Percentiles rank a stretch among this genome's conserved stretches.
Evolutionary conservation across 2,329 filamentous ascomycete genomes (phyloP).

Genomic region (Fusarium brevicatenulatum): DNA sequence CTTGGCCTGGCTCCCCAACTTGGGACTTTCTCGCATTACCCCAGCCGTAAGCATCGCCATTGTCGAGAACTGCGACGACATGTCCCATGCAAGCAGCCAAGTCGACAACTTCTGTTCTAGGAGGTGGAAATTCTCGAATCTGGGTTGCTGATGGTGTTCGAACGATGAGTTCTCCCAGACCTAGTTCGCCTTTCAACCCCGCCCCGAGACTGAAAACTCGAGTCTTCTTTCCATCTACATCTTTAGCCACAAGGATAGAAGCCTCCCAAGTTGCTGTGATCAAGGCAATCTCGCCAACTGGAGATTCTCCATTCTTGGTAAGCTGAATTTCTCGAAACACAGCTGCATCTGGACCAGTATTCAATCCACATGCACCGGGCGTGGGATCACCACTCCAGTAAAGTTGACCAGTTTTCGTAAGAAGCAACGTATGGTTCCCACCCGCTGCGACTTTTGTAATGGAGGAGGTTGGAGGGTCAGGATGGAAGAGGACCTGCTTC

Average conservation of each 20-base stretch:
- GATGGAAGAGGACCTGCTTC: slow-evolving; percentile 67
- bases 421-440: slow-evolving; percentile 86
- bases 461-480: slow-evolving; percentile 49
- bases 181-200: slow-evolving; percentile 78
- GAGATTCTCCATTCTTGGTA: slow-evolving; percentile 42
- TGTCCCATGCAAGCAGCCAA: slow-evolving; percentile 83
- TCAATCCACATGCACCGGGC: slow-evolving; percentile 64
- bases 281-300: slow-evolving; percentile 48
- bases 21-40: slow-evolving; percentile 89
- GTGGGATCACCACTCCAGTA: slow-evolving; percentile 72
- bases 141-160: slow-evolving; percentile 58
- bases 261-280: slow-evolving; percentile 84
- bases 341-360: slow-evolving; percentile 44
- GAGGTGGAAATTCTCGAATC: slow-evolving; percentile 72
- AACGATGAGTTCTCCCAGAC: slow-evolving; percentile 65
- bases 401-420: slow-evolving; percentile 67
- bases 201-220: slow-evolving; percentile 72
- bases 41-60: slow-evolving; percentile 88
- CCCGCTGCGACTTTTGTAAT: slow-evolving; percentile 66
- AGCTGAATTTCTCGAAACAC: slow-evolving; percentile 55
- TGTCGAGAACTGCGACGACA: slow-evolving; percentile 75
- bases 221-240: slow-evolving; percentile 55
- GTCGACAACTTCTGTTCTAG: slow-evolving; percentile 66
- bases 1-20: slow-evolving; percentile 67
- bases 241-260: slow-evolving; percentile 68